A percentile compares a stretch with the other conserved stretches of the same genome.
Evolutionary conservation across 805 yeast genomes (phyloP).

Genomic region (Zygotorulaspora sp.): DNA sequence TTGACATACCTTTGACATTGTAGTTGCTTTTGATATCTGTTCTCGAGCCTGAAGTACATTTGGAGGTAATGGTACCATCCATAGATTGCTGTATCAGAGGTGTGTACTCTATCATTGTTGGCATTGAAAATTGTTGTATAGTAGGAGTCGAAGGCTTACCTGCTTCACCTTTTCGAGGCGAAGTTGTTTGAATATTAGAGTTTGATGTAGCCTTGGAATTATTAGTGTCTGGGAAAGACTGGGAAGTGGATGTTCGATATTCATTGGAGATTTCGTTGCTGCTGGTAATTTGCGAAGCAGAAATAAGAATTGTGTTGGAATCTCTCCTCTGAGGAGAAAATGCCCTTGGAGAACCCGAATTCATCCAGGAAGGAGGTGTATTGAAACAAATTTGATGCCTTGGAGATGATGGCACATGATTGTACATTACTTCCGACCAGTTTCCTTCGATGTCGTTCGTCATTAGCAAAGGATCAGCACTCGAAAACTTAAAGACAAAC

Average conservation of each 20-base stretch:
- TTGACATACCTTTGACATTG: slow-evolving; percentile 5
- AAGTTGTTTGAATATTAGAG: not conserved
- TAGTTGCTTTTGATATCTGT: slow-evolving; percentile 3
- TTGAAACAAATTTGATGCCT: slow-evolving; percentile 20
- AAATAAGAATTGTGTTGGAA: slow-evolving; percentile 8
- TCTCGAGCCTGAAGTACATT: slow-evolving; percentile 17
- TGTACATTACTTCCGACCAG: slow-evolving; percentile 21
- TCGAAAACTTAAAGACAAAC: slow-evolving; percentile 29
- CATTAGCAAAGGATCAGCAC: slow-evolving; percentile 33
- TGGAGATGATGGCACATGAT: slow-evolving; percentile 20
- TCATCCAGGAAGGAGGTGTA: slow-evolving; percentile 33
- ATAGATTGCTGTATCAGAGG: slow-evolving; percentile 34
- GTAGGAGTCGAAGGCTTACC: slow-evolving; percentile 21
- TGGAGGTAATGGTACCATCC: slow-evolving; percentile 29
- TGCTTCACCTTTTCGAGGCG: slow-evolving; percentile 1
- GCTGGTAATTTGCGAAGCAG: slow-evolving; percentile 6
- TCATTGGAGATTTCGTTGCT: slow-evolving; percentile 1
- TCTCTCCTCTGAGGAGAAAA: slow-evolving; percentile 17
- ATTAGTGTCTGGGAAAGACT: slow-evolving; percentile 1
- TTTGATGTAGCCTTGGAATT: slow-evolving; percentile 1
- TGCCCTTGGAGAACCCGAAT: slow-evolving; percentile 27
- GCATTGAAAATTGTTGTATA: slow-evolving; percentile 13
- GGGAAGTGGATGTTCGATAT: slow-evolving; percentile 4
- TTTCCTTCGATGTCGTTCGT: slow-evolving; percentile 30
- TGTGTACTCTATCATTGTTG: slow-evolving; percentile 28